Evolutionary conservation across 441 rosid genomes (phyloP), one percentile per base, ranked within the genome.

Genomic region (Erodium trifolium): DNA sequence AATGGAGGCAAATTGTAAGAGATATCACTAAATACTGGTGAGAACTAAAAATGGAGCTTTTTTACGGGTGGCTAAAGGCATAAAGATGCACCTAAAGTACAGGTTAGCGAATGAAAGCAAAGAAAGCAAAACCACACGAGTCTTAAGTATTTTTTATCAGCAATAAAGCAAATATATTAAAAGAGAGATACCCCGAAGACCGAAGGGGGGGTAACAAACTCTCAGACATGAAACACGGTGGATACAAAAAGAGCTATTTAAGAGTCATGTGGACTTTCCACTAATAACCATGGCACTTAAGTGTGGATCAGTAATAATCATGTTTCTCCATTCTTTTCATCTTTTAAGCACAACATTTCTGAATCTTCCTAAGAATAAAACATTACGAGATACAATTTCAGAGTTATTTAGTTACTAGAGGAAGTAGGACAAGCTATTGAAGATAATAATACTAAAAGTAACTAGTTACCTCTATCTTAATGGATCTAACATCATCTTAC

Each of bases 371-470:
- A 47, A 11, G 53, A 47, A n/a, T 11, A 2, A 47, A 47, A 47
- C 14, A 17, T 5, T 55, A 55, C 62, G 17, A 55, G 9, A 14
- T 53, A 53, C 17, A 37, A 37, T 37, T 37, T 37, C 41, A 0
- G 41, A 55, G 27, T 14, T 55, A 55, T 55, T 55, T 55, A 55
- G 62, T 55, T 55, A 55, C 23, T 55, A 5, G 62, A 55, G 62
- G 27, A 6, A 55, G 23, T 55, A 16, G 23, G 19, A 55, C 10
- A 55, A 55, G 62, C 53, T 11, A 47, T 1, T 17, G 14, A 19
- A 14, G 23, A 16, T 55, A 55, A 14, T 17, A 55, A 14, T 55
- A 16, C 53, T 12, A 47, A 12, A 12, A 55, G 0, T 16, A 55
- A 55, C 23, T 55, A 55, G 9, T 8, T 17, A 55, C 14, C 62